A percentile compares a stretch with the other conserved stretches of the same genome.
These are phyloP conservation scores for Phytophthora citrophthora DNA, from an alignment of 352 stramenopile species.

Conservation along the genomic window DNA sequence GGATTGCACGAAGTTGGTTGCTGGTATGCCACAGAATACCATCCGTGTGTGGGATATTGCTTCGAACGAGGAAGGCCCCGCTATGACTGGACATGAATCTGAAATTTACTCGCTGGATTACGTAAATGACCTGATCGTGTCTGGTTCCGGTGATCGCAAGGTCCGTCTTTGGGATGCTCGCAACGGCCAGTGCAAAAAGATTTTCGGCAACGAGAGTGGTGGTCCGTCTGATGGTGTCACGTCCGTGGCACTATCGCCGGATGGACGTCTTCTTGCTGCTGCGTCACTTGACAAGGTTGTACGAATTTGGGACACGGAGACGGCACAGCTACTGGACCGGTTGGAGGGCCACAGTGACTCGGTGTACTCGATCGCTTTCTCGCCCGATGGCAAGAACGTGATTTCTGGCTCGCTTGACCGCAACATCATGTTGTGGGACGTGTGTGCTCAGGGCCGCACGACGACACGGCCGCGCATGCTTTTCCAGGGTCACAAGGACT, in stretches of 20 bases:
- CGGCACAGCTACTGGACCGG: slow-evolving; percentile 78
- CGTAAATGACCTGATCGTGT: slow-evolving; percentile 88
- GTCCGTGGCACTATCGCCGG: slow-evolving; percentile 78
- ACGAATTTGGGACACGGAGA: slow-evolving; percentile 88
- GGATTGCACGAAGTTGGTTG: slow-evolving; percentile 84
- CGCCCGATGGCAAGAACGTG: slow-evolving; percentile 86
- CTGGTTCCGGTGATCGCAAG: slow-evolving; percentile 84
- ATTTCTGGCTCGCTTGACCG: slow-evolving; percentile 86
- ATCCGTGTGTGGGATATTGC: slow-evolving; percentile 90
- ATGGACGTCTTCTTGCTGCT: slow-evolving; percentile 78
- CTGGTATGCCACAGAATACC: slow-evolving; percentile 90
- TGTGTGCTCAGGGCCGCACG: slow-evolving; percentile 77
- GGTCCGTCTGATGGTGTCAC: slow-evolving; percentile 84
- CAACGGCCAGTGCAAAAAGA: slow-evolving; percentile 83
- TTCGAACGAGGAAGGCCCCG: slow-evolving; percentile 82
- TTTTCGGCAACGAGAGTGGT: slow-evolving; percentile 84
- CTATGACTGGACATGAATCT: slow-evolving; percentile 85
- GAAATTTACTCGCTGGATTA: slow-evolving; percentile 91
- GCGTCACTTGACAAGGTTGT: slow-evolving; percentile 88
- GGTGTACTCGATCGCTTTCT: slow-evolving; percentile 90
- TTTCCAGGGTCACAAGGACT: slow-evolving; percentile 90
- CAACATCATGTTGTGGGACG: slow-evolving; percentile 90
- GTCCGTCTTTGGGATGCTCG: slow-evolving; percentile 86
- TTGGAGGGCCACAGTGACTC: slow-evolving; percentile 87
- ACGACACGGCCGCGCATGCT: slow-evolving; percentile 86